Evolutionary conservation across 768 basidiomycete genomes (phyloP).

Genomic region (Mycena capillaripes): DNA sequence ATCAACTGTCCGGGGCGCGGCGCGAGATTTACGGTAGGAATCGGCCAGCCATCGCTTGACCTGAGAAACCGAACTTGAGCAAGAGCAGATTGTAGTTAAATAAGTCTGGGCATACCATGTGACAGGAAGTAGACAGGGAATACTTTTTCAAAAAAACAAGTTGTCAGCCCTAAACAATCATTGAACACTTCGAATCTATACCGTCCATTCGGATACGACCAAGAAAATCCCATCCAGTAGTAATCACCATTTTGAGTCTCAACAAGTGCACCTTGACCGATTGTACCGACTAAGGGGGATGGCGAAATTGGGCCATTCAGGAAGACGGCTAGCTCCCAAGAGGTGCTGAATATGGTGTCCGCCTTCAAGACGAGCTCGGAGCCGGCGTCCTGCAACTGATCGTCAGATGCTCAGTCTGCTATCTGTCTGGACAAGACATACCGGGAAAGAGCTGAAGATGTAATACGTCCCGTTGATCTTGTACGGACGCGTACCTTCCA

Average conservation of each 20-base stretch:
- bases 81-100: neutral
- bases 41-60: slow-evolving; percentile 36
- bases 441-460: slow-evolving; percentile 35
- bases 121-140: slow-evolving; percentile 35
- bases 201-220: slow-evolving; percentile 36
- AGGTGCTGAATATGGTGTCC: slow-evolving; percentile 7
- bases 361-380: neutral
- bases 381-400: slow-evolving; percentile 1
- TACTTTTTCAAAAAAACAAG: neutral
- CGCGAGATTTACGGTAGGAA: slow-evolving; percentile 11
- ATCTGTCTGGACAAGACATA: neutral
- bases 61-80: neutral
- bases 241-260: slow-evolving; percentile 26
- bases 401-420: no score
- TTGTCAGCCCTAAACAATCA: neutral
- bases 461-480: slow-evolving; percentile 37
- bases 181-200: neutral
- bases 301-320: neutral
- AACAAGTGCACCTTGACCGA: slow-evolving; percentile 34
- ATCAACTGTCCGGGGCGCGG: no score
- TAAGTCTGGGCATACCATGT: slow-evolving; percentile 32
- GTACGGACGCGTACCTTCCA: slow-evolving; percentile 37
- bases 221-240: slow-evolving; percentile 37
- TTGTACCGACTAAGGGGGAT: neutral
- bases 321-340: slow-evolving; percentile 2